Base-by-base conservation (phyloP, 148 eudicot species). In the Vaccinium darrowii region DNA sequence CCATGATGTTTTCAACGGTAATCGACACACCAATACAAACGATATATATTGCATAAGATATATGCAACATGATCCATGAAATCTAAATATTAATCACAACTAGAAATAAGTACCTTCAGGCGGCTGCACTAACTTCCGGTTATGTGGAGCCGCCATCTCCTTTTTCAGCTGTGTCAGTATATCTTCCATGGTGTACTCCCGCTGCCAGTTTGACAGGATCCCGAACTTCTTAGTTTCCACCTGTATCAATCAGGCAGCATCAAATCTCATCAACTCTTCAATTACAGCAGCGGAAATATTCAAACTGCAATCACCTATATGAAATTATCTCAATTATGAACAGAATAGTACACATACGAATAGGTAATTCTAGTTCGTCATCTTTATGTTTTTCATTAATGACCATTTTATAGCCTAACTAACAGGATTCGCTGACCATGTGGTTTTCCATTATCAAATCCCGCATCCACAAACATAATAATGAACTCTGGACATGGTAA, bases 101-200 rank as follows among this genome's bases (percentile, higher is more conserved):
- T 91, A 89, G 88, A 91, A 91, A 84, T 83, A 88, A 81, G 91
- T 88, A 27, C 93, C 93, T 87, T 91, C 93, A 0, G 91, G 90
- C 23, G 93, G 91, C 82, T 91, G 93, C 69, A 88, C 93, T 36
- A 91, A 88, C 85, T 91, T 91, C 25, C 93, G 91, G 87, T 91
- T 91, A 27, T 91, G 90, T 1, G 91, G 87, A 47, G 90, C 76
- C 8, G 91, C 89, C 93, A 91, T 91, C 81, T 92, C 93, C 76
- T 92, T 92, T 53, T 89, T 92, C 85, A 91, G 86, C 79, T 90
- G 92, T 12, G 88, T 87, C 85, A 91, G 86, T 74, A 91, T 86
- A 50, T 91, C 92, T 80, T 92, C 93, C 93, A 92, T 92, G 21
- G 93, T 90, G 89, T 86, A 89, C 82, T 92, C 91, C 2, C 93